Evolutionary conservation across 192 early-diverging fungal species (phyloP), one percentile per base, ranked within the genome.

Genomic region (Mortierella alpina): DNA sequence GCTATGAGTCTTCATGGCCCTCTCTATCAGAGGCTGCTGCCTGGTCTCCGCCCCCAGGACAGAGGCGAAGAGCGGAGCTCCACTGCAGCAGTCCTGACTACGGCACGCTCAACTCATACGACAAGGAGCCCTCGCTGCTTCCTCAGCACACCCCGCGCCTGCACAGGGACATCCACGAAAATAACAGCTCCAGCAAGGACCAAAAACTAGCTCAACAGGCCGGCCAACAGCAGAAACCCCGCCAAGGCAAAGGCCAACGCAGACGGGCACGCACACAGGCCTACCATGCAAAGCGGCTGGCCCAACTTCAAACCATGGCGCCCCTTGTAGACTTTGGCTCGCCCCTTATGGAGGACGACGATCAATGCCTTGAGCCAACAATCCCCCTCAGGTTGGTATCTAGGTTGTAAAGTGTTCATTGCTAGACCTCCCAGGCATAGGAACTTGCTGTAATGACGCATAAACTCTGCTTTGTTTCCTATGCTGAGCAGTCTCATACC

Each of bases 1-100:
- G 75, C 14, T 79, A 79, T 22, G 75, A 80, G 60, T 80, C 77
- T 49, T 80, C 77, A n/a, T 80, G 77, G 77, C 77, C 77, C 1
- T 80, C 77, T 5, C 66, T 80, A 17, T 64, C 60, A 46, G 77
- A 80, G 70, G 77, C 77, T 40, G 77, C 77, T 9, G 66, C 77
- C 6, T 72, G 77, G 63, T 63, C 65, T 12, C 77, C 77, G 23
- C 69, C 62, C 17, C 44, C 47, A 0, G 64, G 56, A 4, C 70
- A 72, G 40, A 71, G 62, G 41, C 70, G 70, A 31, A 31, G 31
- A 3, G 31, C 31, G 31, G 31, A 31, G 31, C 31, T 31, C 31
- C 31, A 31, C 31, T 31, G 31, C 31, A 31, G 31, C 31, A 66
- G 64, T 62, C 45, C 59, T 18, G 47, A 50, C 22, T 48, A 50